Percentiles rank a stretch among this genome's conserved stretches.
Evolutionary conservation across 306 rosid genomes (phyloP).

Genomic region (Prosopis cineraria): DNA sequence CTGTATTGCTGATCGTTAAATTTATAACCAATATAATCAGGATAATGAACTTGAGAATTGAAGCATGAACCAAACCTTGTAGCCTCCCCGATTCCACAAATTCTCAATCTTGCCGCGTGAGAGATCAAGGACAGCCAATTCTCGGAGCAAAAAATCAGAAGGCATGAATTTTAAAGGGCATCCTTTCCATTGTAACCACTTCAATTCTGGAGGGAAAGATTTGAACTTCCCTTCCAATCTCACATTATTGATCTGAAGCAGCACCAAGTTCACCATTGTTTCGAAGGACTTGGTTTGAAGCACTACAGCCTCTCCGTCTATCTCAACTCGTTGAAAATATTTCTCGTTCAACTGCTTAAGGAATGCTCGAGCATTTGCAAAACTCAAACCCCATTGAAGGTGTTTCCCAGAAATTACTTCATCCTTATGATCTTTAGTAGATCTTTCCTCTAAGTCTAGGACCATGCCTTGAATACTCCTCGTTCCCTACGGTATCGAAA

Average conservation of each 20-base stretch:
- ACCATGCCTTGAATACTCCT: constrained; percentile 50
- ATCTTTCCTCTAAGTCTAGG: constrained; percentile 47
- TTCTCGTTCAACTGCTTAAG: constrained; percentile 40
- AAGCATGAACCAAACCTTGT: constrained; percentile 34
- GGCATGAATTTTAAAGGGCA: constrained; percentile 51
- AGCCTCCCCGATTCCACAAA: constrained; percentile 36
- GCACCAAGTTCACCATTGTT: constrained; percentile 49
- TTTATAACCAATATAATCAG: not conserved
- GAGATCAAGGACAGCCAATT: constrained; percentile 60
- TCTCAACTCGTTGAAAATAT: constrained; percentile 37
- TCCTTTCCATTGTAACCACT: constrained; percentile 66
- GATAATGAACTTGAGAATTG: not conserved
- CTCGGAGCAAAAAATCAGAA: constrained; percentile 35
- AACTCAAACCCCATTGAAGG: constrained; percentile 25
- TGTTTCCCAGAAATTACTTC: constrained; percentile 30
- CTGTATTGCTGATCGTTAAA: not conserved
- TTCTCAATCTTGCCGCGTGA: constrained; percentile 45
- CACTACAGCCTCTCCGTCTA: constrained; percentile 11
- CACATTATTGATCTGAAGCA: constrained; percentile 56
- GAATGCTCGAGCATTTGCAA: constrained; percentile 27
- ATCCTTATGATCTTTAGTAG: not conserved
- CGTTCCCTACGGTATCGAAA: constrained; percentile 43
- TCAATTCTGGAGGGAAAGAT: constrained; percentile 44
- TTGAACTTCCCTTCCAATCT: constrained; percentile 45
- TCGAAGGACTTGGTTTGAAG: constrained; percentile 37